These are phyloP conservation scores for Macrophomina phaseolina DNA, from an alignment of 2,329 filamentous ascomycete genomes.

Conservation along the genomic window DNA sequence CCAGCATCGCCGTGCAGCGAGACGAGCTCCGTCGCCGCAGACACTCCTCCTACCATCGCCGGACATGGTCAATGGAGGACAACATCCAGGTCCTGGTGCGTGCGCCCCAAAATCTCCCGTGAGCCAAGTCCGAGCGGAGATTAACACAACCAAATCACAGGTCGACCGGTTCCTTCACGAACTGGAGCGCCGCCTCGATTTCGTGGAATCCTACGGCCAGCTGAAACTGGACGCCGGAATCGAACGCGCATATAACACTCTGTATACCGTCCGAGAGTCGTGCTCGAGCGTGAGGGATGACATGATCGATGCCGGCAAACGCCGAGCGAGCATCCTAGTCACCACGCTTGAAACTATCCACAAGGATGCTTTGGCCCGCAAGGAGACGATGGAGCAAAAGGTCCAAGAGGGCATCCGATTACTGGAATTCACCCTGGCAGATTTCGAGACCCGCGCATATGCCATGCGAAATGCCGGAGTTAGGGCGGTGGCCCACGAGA, in stretches of 20 bases:
- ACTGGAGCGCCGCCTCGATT: conserved; percentile 83
- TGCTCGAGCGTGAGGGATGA: conserved; percentile 92
- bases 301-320: conserved; percentile 83
- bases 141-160: conserved; percentile 48
- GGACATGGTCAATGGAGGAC: conserved; percentile 54
- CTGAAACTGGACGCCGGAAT: conserved; percentile 83
- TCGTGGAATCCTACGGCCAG: conserved; percentile 86
- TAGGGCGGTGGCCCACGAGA: conserved; percentile 70
- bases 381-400: conserved; percentile 90
- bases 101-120: conserved; percentile 20
- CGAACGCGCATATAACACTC: conserved; percentile 80
- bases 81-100: conserved; percentile 53
- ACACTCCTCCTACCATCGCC: conserved; percentile 54
- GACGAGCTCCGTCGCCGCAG: conserved; percentile 48
- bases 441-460: conserved; percentile 82
- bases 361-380: conserved; percentile 81
- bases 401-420: conserved; percentile 84
- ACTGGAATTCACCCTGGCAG: conserved; percentile 82
- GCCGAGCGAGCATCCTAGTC: conserved; percentile 85
- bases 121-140: conserved; percentile 11
- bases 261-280: conserved; percentile 84
- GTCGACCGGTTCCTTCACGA: conserved; percentile 84
- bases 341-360: conserved; percentile 90
- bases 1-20: conserved; percentile 40
- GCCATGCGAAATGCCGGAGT: conserved; percentile 80